Evolutionary conservation across 1,284 basidiomycete species (phyloP), one percentile per base, ranked within the genome.

Genomic region (Ganoderma resinaceum): DNA sequence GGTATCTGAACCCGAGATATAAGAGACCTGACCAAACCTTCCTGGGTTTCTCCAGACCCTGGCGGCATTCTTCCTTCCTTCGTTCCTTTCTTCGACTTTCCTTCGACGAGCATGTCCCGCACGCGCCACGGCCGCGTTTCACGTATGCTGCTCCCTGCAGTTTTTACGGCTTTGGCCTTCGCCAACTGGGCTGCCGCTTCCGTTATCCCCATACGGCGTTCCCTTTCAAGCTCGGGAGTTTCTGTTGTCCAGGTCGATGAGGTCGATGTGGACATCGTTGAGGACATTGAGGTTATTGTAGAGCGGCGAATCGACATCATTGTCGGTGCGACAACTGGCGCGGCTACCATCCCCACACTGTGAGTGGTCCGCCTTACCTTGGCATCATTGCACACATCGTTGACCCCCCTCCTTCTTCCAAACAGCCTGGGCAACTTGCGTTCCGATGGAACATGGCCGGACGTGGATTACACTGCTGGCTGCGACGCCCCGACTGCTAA

Each of bases 401-500:
- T 16, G 31, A 9, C 18, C 20, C 31, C 3, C 5, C 26, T 29
- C n/a, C 16, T 37, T n/a, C n/a, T 42, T 26, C n/a, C 3, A 6
- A 38, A 26, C 35, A 87, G 86, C 85, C 65, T 85, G 40, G 76
- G 79, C 6, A 79, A 81, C 20, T 78, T 87, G 33, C 81, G 78
- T 18, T 43, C 80, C 4, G 77, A 86, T 69, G 88, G 88, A 3
- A 83, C 82, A 70, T 89, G 88, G 88, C 81, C 86, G 0, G 85
- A 80, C 55, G 81, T 90, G 31, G 79, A 90, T 75, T 90, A 90
- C 71, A 82, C 85, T 0, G 78, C 84, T 11, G 89, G 89, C 4
- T 91, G 89, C 73, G 75, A 76, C 53, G 89, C 87, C 8, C 86
- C 82, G 69, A 82, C 82, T 12, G 88, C 89, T 5, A 90, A 88